A percentile compares a stretch with the other conserved stretches of the same genome.
phyloP scores from a whole-genome alignment of 257 asterid genomes.

The Fraxinus pennsylvanica region DNA sequence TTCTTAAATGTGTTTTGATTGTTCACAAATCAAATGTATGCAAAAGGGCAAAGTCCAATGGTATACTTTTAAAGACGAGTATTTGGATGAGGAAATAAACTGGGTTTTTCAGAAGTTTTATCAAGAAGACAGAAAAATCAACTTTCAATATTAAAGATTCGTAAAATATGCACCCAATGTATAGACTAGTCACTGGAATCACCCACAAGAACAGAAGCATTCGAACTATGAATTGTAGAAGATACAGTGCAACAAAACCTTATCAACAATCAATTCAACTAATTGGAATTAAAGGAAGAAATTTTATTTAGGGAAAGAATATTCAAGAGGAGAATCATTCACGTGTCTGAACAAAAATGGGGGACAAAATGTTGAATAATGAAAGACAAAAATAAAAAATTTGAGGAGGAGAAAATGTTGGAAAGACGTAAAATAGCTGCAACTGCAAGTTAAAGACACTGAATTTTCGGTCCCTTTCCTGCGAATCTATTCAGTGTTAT shows the following conservation, averaged over 20 bases:
- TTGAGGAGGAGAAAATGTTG: neutral
- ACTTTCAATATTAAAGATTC: neutral
- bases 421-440: slow-evolving; percentile 31
- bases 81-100: no score
- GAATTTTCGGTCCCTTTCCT: slow-evolving; percentile 23
- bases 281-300: neutral
- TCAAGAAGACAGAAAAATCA: neutral
- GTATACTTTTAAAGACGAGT: neutral
- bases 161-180: neutral
- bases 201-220: slow-evolving; percentile 32
- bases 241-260: slow-evolving; percentile 24
- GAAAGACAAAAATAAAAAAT: neutral
- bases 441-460: slow-evolving; percentile 31
- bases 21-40: slow-evolving; percentile 1
- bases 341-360: no score
- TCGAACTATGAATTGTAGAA: slow-evolving; percentile 20
- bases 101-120: no score
- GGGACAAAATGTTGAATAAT: neutral
- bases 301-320: no score
- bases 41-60: slow-evolving; percentile 16
- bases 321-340: slow-evolving; percentile 2
- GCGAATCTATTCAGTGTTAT: slow-evolving; percentile 35
- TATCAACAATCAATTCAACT: neutral
- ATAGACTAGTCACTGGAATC: neutral
- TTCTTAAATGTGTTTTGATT: neutral